Evolutionary conservation across 441 rosid species (phyloP).

Genomic region (Biscutella laevigata): DNA sequence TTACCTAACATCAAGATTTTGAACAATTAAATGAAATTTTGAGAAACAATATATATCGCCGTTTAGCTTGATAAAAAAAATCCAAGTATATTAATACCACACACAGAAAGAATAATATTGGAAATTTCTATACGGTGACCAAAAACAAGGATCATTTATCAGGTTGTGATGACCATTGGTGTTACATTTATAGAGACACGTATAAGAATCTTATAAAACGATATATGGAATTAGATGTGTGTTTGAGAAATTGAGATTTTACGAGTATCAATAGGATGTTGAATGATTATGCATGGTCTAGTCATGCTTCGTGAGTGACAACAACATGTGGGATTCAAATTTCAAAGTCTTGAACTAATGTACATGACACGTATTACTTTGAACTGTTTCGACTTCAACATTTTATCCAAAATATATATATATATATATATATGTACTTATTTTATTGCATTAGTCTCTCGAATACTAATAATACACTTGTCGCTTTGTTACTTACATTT

Average conservation of each 20-base stretch:
- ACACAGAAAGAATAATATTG: not conserved
- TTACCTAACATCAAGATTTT: slow-evolving; percentile 15
- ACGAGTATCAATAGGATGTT: not conserved
- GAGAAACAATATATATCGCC: not conserved
- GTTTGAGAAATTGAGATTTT: not conserved
- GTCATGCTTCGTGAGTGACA: slow-evolving; percentile 13
- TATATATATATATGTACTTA: too few relatives aligned
- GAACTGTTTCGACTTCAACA: slow-evolving; percentile 3
- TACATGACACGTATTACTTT: slow-evolving; percentile 9
- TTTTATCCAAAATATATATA: not conserved
- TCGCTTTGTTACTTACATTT: too few relatives aligned
- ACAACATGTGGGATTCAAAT: slow-evolving; percentile 18
- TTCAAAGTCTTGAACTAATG: slow-evolving; percentile 13
- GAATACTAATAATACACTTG: too few relatives aligned
- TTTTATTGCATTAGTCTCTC: too few relatives aligned
- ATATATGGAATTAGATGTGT: not conserved
- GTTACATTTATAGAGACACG: too few relatives aligned
- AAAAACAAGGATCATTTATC: too few relatives aligned
- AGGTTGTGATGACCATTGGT: too few relatives aligned
- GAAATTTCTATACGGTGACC: too few relatives aligned
- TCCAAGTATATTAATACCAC: not conserved
- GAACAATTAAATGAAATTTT: not conserved
- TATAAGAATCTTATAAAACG: not conserved
- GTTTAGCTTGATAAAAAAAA: not conserved
- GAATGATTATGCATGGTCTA: slow-evolving; percentile 7